Percentiles rank a stretch among this genome's conserved stretches.
Conservation (phyloP, 2,329 filamentous ascomycete genomes). For the Pyrenophora tritici-repentis region DNA sequence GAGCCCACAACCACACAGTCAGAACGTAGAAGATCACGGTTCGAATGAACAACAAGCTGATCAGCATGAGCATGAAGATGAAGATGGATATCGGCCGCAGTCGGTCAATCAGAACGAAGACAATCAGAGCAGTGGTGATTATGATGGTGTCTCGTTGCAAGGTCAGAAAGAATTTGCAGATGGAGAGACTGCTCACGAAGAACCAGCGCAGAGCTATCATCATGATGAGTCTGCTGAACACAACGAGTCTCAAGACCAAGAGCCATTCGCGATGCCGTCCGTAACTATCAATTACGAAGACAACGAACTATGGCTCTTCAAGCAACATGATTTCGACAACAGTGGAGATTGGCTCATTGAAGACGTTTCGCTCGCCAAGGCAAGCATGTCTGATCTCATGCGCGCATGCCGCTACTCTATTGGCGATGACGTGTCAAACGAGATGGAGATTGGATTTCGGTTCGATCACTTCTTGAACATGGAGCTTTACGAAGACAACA, state of each 20-base stretch:
- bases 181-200: conserved; percentile 6
- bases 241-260: conserved; percentile 14
- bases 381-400: conserved; percentile 59
- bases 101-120: conserved; percentile 2
- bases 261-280: conserved; percentile 19
- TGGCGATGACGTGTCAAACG: conserved; percentile 59
- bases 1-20: conserved; percentile 2
- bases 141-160: conserved; percentile 23
- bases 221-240: conserved; percentile 13
- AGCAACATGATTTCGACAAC: conserved; percentile 34
- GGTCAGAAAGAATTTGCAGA: conserved; percentile 9
- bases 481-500: conserved; percentile 41
- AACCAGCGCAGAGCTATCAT: conserved; percentile 14
- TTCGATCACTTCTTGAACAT: conserved; percentile 48
- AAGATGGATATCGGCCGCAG: neutral
- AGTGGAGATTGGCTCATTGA: conserved; percentile 40
- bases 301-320: conserved; percentile 40
- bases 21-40: neutral
- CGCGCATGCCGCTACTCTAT: conserved; percentile 60
- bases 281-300: conserved; percentile 39
- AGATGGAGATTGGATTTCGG: conserved; percentile 56
- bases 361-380: conserved; percentile 28
- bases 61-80: neutral
- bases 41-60: neutral
- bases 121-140: conserved; percentile 14